Evolutionary conservation across 2,329 filamentous ascomycete genomes (phyloP).

Genomic region (Penicillium sp.): DNA sequence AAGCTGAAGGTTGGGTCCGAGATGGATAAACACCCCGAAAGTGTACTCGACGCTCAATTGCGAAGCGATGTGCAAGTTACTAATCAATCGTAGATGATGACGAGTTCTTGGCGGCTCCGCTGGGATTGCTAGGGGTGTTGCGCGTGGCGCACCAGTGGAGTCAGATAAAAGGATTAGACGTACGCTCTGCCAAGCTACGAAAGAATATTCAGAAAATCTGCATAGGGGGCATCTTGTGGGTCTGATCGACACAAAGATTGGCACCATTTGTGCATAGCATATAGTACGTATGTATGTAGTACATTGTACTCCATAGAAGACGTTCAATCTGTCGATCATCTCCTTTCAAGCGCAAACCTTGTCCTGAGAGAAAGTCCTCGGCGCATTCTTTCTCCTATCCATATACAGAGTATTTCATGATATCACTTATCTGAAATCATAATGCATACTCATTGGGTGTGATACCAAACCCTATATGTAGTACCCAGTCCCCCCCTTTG

Average conservation of each 20-base stretch:
- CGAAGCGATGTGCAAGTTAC: conserved; percentile 2
- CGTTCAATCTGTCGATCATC: conserved; percentile 23
- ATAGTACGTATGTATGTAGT: background rate
- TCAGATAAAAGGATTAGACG: background rate
- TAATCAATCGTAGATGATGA: conserved; percentile 4
- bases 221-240: conserved; percentile 7
- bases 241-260: conserved; percentile 18
- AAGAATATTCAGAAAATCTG: background rate
- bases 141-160: conserved; percentile 9
- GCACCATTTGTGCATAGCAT: conserved; percentile 12
- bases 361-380: conserved; percentile 1
- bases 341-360: conserved; percentile 17
- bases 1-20: background rate
- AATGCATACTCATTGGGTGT: conserved; percentile 6
- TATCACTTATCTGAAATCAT: background rate
- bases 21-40: background rate
- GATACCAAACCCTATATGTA: background rate
- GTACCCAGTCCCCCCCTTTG: conserved; percentile 3
- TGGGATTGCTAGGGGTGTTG: background rate
- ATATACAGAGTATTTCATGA: conserved; percentile 3
- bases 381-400: conserved; percentile 17
- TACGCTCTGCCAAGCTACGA: background rate
- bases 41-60: background rate
- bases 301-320: conserved; percentile 5
- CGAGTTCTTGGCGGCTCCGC: conserved; percentile 4